Base-by-base conservation (phyloP, 2,329 filamentous ascomycete genomes). In the Cladosporium sp. region DNA sequence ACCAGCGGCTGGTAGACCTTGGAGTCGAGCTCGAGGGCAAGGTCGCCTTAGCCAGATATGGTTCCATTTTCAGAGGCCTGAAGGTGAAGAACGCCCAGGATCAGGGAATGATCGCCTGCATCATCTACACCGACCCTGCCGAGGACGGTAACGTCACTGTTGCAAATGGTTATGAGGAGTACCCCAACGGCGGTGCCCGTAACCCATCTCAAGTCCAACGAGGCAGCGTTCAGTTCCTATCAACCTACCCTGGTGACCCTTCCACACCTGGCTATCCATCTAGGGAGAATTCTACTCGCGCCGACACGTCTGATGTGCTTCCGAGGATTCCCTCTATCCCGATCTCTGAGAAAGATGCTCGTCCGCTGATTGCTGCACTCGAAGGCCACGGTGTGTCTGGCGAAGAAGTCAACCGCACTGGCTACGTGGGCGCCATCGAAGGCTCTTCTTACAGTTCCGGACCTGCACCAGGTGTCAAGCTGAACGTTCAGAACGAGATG, bases 231-330 rank as follows among this genome's bases (percentile, higher is more conserved):
- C 66, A 72, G 45, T 95, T 89, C 61, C 69, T 96, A 54, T 58
- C 77, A 72, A 47, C 81, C 76, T 39, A 47, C n/a, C 74, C 75
- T n/a, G 77, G 76, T 47, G 77, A 92, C 62, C 88, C 88, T 40
- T 89, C 89, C 1, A 93, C 89, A 0, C 88, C 87, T 11, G 89
- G 91, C 5, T 96, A 95, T 62, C 85, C 89, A 3, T 95, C 89
- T 0, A 90, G 90, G 67, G 86, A 88, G 12, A 89, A 85, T 22
- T 86, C 78, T 15, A 86, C 86, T 13, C 82, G 90, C 29, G 76
- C 81, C 47, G 83, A 88, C 15, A 82, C 83, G 0, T 74, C 84
- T 17, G 69, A 75, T 7, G 77, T 79, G 3, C 87, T 82, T 19
- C 86, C 90, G 0, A 80, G 78, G 2, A 96, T 96, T 51, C 90